Evolutionary conservation across 2,329 filamentous ascomycete genomes (phyloP).

Genomic region (Pestalotiopsis sp.): DNA sequence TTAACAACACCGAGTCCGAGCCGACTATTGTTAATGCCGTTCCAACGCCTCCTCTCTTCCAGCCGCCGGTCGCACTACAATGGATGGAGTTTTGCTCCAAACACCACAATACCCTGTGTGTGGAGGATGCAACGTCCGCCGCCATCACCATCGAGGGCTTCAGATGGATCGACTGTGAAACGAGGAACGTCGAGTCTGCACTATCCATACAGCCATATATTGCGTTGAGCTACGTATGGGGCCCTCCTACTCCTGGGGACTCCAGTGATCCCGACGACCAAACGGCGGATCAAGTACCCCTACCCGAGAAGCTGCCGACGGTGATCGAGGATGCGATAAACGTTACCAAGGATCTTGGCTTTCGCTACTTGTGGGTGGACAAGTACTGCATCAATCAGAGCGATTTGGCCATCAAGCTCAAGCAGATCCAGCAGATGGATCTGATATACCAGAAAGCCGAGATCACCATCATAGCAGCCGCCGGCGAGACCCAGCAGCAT

Average conservation of each 20-base stretch:
- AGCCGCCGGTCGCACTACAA: neutral
- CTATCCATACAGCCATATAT: neutral
- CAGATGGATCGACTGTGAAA: neutral
- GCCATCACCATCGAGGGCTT: neutral
- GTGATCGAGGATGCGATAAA: neutral
- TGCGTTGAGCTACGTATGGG: constrained; percentile 9
- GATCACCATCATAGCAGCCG: constrained; percentile 10
- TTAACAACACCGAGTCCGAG: neutral
- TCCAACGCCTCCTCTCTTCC: neutral
- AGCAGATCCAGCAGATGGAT: constrained; percentile 11
- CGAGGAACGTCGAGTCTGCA: neutral
- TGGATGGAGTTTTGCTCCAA: neutral
- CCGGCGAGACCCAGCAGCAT: neutral
- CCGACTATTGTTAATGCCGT: neutral
- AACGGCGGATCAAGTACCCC: neutral
- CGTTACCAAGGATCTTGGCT: constrained; percentile 16
- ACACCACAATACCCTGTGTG: neutral
- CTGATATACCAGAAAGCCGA: constrained; percentile 2
- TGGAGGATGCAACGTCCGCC: neutral
- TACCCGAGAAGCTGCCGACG: neutral
- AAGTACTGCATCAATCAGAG: constrained; percentile 12
- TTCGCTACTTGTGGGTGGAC: constrained; percentile 20
- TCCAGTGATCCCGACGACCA: neutral
- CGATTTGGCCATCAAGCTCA: neutral
- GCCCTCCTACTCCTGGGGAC: neutral